Evolutionary conservation across 2,329 filamentous ascomycete genomes (phyloP).

Genomic region (Corinectria fuckeliana): DNA sequence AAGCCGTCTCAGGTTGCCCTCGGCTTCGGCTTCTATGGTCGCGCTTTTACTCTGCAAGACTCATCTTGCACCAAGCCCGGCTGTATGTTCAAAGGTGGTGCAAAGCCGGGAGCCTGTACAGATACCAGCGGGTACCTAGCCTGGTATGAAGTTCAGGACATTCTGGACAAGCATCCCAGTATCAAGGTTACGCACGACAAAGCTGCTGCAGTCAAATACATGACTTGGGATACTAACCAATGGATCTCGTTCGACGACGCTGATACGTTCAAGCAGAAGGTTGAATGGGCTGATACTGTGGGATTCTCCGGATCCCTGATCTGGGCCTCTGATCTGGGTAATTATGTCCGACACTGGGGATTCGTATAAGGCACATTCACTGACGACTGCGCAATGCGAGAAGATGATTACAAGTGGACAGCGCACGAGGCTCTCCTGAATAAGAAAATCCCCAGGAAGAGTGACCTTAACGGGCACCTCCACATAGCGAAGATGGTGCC

Average conservation of each 20-base stretch:
- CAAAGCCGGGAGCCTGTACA: conserved; percentile 4
- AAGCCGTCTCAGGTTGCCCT: conserved; percentile 4
- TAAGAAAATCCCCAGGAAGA: no score
- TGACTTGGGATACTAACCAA: background rate
- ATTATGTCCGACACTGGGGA: no score
- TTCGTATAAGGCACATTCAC: no score
- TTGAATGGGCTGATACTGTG: no score
- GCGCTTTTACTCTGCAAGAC: conserved; percentile 17
- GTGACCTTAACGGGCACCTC: no score
- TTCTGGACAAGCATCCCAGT: background rate
- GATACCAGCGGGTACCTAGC: conserved; percentile 5
- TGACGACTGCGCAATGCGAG: no score
- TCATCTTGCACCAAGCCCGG: conserved; percentile 2
- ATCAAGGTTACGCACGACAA: background rate
- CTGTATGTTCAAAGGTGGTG: background rate
- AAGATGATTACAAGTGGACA: no score
- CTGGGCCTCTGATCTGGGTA: no score
- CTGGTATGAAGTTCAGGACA: conserved; percentile 11
- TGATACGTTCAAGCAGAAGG: conserved; percentile 13
- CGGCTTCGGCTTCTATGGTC: conserved; percentile 18
- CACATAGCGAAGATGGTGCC: no score
- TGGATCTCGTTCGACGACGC: conserved; percentile 20
- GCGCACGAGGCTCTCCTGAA: no score
- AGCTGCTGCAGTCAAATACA: conserved; percentile 9
- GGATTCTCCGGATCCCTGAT: no score